Conservation (phyloP, 106 monocot species). For the Dioscorea zingiberensis region DNA sequence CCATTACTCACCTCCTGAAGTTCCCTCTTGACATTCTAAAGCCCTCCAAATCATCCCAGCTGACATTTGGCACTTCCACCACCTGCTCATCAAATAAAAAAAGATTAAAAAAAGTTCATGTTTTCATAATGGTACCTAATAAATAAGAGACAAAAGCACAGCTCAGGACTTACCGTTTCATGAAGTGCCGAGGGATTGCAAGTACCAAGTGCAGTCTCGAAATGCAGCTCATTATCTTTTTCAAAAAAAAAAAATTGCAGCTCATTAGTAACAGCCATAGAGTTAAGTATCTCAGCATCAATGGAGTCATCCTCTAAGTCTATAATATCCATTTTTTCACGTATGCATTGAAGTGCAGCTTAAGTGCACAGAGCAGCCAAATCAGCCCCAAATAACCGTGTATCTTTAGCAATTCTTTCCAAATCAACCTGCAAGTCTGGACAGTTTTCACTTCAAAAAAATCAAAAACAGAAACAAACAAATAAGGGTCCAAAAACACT, state of each 20-base stretch:
- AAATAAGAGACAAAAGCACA: neutral
- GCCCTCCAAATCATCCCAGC: conserved; percentile 92
- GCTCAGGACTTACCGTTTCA: conserved; percentile 64
- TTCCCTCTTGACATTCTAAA: conserved; percentile 92
- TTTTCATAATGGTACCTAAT: too few species aligned
- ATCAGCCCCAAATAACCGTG: conserved; percentile 92
- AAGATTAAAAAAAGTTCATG: too few species aligned
- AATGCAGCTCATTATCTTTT: too few species aligned
- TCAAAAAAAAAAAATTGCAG: too few species aligned
- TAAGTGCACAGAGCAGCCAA: conserved; percentile 89
- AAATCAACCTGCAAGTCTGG: conserved; percentile 81
- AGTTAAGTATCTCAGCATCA: conserved; percentile 89
- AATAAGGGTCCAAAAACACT: neutral
- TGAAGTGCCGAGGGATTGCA: conserved; percentile 95
- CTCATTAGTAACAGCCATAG: conserved; percentile 84
- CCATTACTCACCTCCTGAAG: conserved; percentile 61
- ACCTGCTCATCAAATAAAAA: conserved; percentile 34
- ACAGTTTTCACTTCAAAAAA: too few species aligned
- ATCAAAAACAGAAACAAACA: neutral
- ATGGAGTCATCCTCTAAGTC: conserved; percentile 93
- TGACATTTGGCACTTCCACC: conserved; percentile 93
- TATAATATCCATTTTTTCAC: conserved; percentile 91
- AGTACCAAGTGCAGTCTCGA: conserved; percentile 89
- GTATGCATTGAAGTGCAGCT: conserved; percentile 86
- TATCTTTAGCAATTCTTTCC: conserved; percentile 83